phyloP scores from a whole-genome alignment of 306 rosid species.

The Nissolia schottii region DNA sequence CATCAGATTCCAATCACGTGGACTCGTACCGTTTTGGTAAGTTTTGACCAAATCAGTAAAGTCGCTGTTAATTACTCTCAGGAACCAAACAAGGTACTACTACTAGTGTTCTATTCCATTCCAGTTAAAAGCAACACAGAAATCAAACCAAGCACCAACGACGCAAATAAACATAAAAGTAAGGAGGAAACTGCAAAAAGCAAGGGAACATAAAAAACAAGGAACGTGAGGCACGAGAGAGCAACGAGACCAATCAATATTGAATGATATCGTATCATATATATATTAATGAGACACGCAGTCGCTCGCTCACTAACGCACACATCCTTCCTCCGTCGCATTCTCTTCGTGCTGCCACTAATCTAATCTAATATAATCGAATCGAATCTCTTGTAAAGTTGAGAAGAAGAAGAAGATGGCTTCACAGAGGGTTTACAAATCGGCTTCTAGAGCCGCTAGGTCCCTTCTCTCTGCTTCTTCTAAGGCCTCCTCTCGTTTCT shows the following conservation, averaged over 20 bases:
- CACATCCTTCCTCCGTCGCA: background rate
- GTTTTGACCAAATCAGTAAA: background rate
- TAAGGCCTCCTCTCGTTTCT: conserved; percentile 50
- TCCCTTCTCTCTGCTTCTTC: conserved; percentile 73
- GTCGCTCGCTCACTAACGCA: background rate
- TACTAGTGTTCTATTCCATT: no score
- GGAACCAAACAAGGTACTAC: background rate
- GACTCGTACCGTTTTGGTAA: background rate
- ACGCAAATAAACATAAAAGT: background rate
- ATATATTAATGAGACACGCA: background rate
- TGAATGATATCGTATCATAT: no score
- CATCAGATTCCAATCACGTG: conserved; percentile 4
- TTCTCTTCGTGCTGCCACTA: background rate
- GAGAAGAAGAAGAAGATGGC: conserved; percentile 39
- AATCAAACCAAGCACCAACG: background rate
- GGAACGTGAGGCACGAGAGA: background rate
- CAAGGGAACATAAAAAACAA: background rate
- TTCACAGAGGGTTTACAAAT: conserved; percentile 61
- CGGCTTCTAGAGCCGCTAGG: conserved; percentile 71
- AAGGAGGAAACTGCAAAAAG: conserved; percentile 9
- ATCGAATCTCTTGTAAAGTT: background rate
- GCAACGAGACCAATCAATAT: background rate
- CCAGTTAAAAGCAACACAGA: background rate
- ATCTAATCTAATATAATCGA: background rate
- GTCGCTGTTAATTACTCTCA: background rate